These are phyloP conservation scores for Herpetomonas tarakana DNA, from an alignment of 208 protist species.

Conservation along the genomic window DNA sequence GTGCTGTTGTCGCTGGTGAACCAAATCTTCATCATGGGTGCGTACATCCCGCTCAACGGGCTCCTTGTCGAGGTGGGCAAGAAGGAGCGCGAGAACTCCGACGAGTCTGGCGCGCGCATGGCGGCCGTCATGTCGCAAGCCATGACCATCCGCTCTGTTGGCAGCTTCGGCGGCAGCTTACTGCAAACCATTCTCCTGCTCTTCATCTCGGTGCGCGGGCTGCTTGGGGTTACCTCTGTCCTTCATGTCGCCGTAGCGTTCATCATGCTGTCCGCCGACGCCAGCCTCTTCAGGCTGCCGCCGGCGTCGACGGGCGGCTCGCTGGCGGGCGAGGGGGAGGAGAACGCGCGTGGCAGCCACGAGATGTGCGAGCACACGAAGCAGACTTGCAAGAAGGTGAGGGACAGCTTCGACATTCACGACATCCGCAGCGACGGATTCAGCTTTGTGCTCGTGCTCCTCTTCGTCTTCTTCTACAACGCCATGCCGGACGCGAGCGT, in stretches of 20 bases:
- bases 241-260: constrained; percentile 20
- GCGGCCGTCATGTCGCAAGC: constrained; percentile 37
- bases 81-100: constrained; percentile 29
- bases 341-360: neutral
- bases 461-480: constrained; percentile 48
- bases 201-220: constrained; percentile 8
- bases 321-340: neutral
- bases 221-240: constrained; percentile 20
- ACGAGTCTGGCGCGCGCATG: constrained; percentile 36
- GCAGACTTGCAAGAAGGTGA: constrained; percentile 8
- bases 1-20: constrained; percentile 23
- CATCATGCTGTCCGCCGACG: constrained; percentile 15
- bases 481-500: constrained; percentile 35
- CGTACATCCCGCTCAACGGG: constrained; percentile 54
- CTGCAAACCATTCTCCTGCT: constrained; percentile 24
- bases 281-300: constrained; percentile 19
- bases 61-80: constrained; percentile 43
- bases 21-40: constrained; percentile 32
- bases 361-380: constrained; percentile 17
- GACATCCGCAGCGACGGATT: constrained; percentile 26
- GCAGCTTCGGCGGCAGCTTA: constrained; percentile 23
- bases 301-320: constrained; percentile 1
- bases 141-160: constrained; percentile 43
- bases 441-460: constrained; percentile 34
- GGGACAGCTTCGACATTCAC: constrained; percentile 15